phyloP scores from a whole-genome alignment of 805 yeast genomes.

The Wickerhamomyces bovis region DNA sequence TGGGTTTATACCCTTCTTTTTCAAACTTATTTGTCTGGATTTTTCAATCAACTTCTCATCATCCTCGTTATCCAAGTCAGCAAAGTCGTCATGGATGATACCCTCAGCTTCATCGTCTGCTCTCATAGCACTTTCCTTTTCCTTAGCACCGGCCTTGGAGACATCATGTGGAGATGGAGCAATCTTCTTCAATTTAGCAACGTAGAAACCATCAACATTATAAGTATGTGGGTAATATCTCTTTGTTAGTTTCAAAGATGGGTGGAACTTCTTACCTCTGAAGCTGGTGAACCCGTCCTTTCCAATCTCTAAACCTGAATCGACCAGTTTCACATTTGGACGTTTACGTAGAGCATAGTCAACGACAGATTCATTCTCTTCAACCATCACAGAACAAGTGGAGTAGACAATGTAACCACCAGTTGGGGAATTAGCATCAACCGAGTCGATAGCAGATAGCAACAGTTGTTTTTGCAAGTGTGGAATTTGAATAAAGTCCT shows the following conservation, averaged over 20 bases:
- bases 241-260: conserved; percentile 73
- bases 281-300: conserved; percentile 91
- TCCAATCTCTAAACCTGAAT: conserved; percentile 88
- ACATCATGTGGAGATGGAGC: conserved; percentile 83
- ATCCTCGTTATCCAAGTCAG: conserved; percentile 66
- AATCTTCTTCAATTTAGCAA: conserved; percentile 90
- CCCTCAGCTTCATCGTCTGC: conserved; percentile 78
- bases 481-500: conserved; percentile 94
- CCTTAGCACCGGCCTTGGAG: conserved; percentile 82
- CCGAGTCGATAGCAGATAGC: conserved; percentile 94
- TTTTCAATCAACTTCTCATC: conserved; percentile 69
- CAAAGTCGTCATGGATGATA: conserved; percentile 80
- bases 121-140: conserved; percentile 77
- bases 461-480: conserved; percentile 92
- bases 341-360: conserved; percentile 94
- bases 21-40: conserved; percentile 57
- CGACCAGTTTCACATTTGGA: conserved; percentile 92
- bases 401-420: conserved; percentile 96
- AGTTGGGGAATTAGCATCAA: conserved; percentile 84
- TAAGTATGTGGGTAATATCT: conserved; percentile 98
- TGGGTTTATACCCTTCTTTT: conserved; percentile 71
- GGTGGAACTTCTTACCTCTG: conserved; percentile 87
- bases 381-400: conserved; percentile 97
- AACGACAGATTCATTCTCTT: conserved; percentile 98
- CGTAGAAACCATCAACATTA: conserved; percentile 97